Conservation (phyloP, 441 rosid genomes). For the Euphorbia corollata region DNA sequence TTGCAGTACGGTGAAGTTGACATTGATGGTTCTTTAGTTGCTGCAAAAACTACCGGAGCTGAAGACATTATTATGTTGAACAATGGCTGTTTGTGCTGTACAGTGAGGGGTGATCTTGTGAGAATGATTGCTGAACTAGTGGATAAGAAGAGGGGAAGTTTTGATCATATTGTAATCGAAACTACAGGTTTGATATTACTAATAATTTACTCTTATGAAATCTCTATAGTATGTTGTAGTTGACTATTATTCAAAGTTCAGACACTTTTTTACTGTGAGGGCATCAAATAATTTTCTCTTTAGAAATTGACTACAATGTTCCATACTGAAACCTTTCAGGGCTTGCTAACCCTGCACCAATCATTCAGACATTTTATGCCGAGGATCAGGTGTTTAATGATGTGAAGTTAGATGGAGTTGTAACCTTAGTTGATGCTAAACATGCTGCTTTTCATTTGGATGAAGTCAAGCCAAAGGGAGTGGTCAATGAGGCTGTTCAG, state of each 20-base stretch:
- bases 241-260: no score
- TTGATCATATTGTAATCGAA: conserved; percentile 89
- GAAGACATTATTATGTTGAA: conserved; percentile 90
- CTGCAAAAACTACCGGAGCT: conserved; percentile 75
- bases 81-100: conserved; percentile 93
- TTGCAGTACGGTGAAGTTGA: conserved; percentile 84
- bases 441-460: conserved; percentile 75
- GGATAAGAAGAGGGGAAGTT: conserved; percentile 60
- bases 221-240: background rate
- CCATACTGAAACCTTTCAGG: conserved; percentile 33
- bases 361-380: conserved; percentile 90
- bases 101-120: conserved; percentile 95
- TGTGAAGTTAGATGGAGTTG: conserved; percentile 95
- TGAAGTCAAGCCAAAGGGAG: conserved; percentile 82
- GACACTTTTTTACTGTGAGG: background rate
- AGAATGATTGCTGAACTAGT: conserved; percentile 86
- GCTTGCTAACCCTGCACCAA: conserved; percentile 92
- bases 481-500: conserved; percentile 91
- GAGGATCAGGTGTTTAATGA: conserved; percentile 74
- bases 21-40: conserved; percentile 87
- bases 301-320: background rate
- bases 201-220: background rate
- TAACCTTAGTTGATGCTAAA: conserved; percentile 92
- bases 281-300: background rate
- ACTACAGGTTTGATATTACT: conserved; percentile 58